A percentile compares a stretch with the other conserved stretches of the same genome.
Conservation (phyloP, 768 basidiomycete species). For the Amanita rimosa region DNA sequence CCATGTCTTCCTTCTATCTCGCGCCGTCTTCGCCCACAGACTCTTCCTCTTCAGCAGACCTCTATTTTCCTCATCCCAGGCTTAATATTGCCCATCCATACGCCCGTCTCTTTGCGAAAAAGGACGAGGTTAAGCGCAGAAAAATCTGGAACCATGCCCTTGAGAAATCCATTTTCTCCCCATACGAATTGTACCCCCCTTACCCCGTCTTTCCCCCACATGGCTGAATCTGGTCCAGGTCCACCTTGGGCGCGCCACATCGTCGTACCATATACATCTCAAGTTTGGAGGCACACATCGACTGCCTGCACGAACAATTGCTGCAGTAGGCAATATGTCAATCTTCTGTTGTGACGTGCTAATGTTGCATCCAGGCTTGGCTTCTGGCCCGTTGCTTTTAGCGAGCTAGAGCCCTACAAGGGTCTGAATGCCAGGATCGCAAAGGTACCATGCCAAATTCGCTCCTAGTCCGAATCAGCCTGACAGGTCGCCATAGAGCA, state of each 20-base stretch:
- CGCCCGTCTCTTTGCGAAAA: conserved; percentile 56
- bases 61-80: conserved; percentile 3
- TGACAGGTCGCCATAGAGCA: conserved; percentile 35
- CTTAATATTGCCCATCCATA: conserved; percentile 47
- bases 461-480: not conserved
- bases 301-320: conserved; percentile 51
- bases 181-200: conserved; percentile 48
- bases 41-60: conserved; percentile 6
- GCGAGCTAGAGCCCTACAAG: conserved; percentile 48
- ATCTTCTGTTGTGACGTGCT: not conserved
- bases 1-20: conserved; percentile 2
- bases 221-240: conserved; percentile 23
- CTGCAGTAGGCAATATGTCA: conserved; percentile 19
- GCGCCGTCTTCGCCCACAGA: conserved; percentile 7
- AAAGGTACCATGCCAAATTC: conserved; percentile 32
- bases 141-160: conserved; percentile 73
- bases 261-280: conserved; percentile 63
- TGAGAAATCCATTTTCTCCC: conserved; percentile 59
- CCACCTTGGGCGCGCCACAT: conserved; percentile 54
- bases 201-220: not conserved
- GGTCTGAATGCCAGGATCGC: conserved; percentile 71
- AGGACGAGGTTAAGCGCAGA: conserved; percentile 51
- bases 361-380: conserved; percentile 21
- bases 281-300: conserved; percentile 64
- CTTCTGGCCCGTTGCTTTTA: conserved; percentile 43